These are phyloP conservation scores for Lentinus brumalis DNA, from an alignment of 768 basidiomycete genomes.

Conservation along the genomic window DNA sequence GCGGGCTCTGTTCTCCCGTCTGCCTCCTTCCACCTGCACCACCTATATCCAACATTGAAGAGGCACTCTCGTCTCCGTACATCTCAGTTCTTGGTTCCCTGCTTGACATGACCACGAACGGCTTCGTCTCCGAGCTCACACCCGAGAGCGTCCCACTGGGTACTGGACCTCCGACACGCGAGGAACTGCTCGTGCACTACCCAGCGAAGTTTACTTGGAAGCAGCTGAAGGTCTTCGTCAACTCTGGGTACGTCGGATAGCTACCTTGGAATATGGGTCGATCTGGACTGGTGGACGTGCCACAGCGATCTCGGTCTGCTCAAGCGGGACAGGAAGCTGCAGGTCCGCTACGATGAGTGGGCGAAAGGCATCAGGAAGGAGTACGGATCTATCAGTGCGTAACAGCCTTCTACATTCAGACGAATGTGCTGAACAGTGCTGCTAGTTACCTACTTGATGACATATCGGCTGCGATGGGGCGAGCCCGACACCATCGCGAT, in stretches of 20 bases:
- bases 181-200: conserved; percentile 68
- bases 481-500: conserved; percentile 63
- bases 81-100: too few relatives aligned
- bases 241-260: conserved; percentile 59
- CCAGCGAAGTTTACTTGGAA: conserved; percentile 77
- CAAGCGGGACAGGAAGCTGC: conserved; percentile 71
- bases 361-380: conserved; percentile 49
- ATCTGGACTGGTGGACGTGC: neutral
- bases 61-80: too few relatives aligned
- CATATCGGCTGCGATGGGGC: conserved; percentile 76
- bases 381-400: conserved; percentile 69
- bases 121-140: neutral
- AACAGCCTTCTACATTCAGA: neutral
- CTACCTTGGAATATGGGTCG: neutral
- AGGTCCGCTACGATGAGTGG: conserved; percentile 69
- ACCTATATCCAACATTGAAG: too few relatives aligned
- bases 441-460: conserved; percentile 71
- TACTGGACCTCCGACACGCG: conserved; percentile 64
- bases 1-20: too few relatives aligned
- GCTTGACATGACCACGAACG: conserved; percentile 1
- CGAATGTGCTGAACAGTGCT: too few relatives aligned
- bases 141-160: conserved; percentile 26
- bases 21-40: too few relatives aligned
- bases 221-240: conserved; percentile 75
- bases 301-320: conserved; percentile 76